phyloP scores from a whole-genome alignment of 148 eudicot genomes.

The Chenopodium album region DNA sequence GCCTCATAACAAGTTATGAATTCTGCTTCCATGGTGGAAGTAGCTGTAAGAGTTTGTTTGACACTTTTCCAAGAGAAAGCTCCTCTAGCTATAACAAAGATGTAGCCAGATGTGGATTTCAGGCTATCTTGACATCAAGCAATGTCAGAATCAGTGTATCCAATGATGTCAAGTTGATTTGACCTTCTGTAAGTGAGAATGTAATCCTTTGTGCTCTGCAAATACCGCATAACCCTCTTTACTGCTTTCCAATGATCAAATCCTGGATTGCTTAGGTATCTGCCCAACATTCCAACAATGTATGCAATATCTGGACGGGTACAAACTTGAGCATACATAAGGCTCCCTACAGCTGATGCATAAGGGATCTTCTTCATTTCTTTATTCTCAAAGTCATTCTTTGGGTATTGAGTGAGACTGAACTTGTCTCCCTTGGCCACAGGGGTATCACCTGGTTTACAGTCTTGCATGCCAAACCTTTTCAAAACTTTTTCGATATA shows the following conservation, averaged over 20 bases:
- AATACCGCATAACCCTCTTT: slow-evolving; percentile 3
- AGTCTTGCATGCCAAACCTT: too few relatives aligned
- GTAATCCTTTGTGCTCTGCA: slow-evolving; percentile 5
- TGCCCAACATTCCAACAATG: neutral
- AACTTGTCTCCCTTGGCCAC: too few relatives aligned
- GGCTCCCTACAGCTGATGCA: neutral
- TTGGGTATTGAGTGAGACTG: neutral
- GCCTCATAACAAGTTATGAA: slow-evolving; percentile 20
- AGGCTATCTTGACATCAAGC: neutral
- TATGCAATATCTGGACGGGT: neutral
- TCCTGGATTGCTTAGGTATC: neutral
- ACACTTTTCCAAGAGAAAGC: slow-evolving; percentile 5
- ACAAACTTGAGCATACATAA: slow-evolving; percentile 9
- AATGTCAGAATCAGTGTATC: neutral
- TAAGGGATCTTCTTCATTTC: neutral
- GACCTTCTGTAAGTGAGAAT: slow-evolving; percentile 15
- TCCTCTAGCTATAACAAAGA: neutral
- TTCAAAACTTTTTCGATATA: too few relatives aligned
- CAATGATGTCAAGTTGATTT: neutral
- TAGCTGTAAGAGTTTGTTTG: neutral
- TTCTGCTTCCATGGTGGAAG: slow-evolving; percentile 20
- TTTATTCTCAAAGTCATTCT: neutral
- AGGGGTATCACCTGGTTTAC: too few relatives aligned
- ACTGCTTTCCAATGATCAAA: slow-evolving; percentile 1
- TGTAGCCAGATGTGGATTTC: neutral